Percentiles rank a stretch among this genome's conserved stretches.
Conservation (phyloP, 306 rosid genomes). For the Fragaria ananassa region DNA sequence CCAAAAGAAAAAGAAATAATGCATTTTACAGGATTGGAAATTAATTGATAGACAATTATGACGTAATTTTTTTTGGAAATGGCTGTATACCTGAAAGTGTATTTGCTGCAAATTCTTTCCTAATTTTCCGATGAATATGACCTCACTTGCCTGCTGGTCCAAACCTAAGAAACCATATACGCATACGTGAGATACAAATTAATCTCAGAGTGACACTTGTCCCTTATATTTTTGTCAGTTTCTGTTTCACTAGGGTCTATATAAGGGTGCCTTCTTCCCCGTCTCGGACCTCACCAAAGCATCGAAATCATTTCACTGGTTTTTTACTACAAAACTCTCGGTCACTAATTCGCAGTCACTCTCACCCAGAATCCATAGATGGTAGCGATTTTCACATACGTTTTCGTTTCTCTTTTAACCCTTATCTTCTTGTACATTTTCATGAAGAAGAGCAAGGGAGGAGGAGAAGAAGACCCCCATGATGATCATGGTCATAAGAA, state of each 20-base stretch:
- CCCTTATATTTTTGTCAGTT: background rate
- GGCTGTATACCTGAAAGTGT: background rate
- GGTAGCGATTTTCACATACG: conserved; percentile 32
- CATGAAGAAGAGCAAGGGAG: background rate
- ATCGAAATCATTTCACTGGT: background rate
- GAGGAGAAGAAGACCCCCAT: background rate
- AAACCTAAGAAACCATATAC: background rate
- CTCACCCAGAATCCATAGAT: conserved; percentile 18
- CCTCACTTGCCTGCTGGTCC: background rate
- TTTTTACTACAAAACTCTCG: background rate
- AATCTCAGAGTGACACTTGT: conserved; percentile 7
- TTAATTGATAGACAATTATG: background rate
- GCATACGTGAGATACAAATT: background rate
- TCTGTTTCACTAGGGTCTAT: background rate
- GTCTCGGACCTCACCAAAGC: conserved; percentile 1
- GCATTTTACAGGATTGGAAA: background rate
- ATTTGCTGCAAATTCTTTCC: background rate
- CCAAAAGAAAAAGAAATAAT: too few species aligned
- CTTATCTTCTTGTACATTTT: background rate
- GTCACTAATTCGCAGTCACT: background rate
- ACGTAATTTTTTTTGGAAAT: background rate
- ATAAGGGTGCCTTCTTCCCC: conserved; percentile 1
- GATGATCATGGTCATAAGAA: background rate
- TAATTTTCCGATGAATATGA: background rate
- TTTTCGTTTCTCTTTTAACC: background rate